phyloP scores from a whole-genome alignment of 306 rosid species.

The Ormosia emarginata region DNA sequence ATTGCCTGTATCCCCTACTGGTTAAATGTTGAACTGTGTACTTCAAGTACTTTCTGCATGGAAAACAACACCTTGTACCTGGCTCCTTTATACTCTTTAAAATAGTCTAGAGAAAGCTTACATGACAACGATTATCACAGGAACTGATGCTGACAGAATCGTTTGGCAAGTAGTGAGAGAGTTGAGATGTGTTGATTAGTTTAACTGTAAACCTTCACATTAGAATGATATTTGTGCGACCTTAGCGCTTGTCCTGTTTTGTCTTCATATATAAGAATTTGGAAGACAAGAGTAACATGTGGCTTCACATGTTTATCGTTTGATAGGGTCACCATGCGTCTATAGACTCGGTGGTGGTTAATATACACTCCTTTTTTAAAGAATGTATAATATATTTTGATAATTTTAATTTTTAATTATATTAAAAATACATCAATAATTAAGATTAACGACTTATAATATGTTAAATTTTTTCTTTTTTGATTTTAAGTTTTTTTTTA shows the following conservation, averaged over 20 bases:
- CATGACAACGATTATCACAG: neutral
- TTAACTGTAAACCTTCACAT: conserved; percentile 11
- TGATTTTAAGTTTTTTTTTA: too few species aligned
- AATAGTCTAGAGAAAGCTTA: neutral
- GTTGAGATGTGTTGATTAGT: conserved; percentile 15
- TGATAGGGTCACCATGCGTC: conserved; percentile 25
- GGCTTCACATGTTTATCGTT: conserved; percentile 48
- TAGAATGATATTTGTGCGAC: conserved; percentile 22
- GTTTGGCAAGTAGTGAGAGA: neutral
- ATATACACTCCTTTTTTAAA: too few species aligned
- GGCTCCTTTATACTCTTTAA: neutral
- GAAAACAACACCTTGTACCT: conserved; percentile 1
- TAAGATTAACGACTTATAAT: too few species aligned
- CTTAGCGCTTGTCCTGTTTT: conserved; percentile 20
- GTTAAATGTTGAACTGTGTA: neutral
- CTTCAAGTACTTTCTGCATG: conserved; percentile 16
- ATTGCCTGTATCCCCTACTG: neutral
- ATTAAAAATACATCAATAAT: too few species aligned
- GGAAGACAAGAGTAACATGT: conserved; percentile 64
- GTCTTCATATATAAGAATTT: conserved; percentile 21
- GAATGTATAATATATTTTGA: too few species aligned
- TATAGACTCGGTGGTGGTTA: too few species aligned
- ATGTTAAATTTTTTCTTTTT: too few species aligned
- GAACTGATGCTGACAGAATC: conserved; percentile 2
- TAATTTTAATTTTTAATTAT: too few species aligned